Percentiles rank a stretch among this genome's conserved stretches.
phyloP scores from a whole-genome alignment of 208 protist species.

The Leptomonas seymouri region DNA sequence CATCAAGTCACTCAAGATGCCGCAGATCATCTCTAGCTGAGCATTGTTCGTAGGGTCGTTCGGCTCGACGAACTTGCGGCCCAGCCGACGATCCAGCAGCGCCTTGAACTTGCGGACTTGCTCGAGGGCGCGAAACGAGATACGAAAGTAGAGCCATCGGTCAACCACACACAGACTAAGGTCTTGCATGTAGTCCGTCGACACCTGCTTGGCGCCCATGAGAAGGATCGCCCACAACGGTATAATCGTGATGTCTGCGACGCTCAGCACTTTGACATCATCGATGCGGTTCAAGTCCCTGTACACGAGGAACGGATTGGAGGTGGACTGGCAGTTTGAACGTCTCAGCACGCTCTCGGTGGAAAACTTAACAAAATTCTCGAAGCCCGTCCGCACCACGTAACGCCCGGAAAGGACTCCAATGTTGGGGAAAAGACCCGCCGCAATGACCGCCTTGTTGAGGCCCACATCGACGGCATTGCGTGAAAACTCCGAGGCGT shows the following conservation, averaged over 20 bases:
- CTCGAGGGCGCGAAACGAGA: conserved; percentile 50
- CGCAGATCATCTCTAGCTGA: conserved; percentile 57
- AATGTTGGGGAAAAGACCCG: conserved; percentile 69
- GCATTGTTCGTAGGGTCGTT: conserved; percentile 61
- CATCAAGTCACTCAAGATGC: conserved; percentile 66
- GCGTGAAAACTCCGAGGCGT: conserved; percentile 56
- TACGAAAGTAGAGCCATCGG: conserved; percentile 81
- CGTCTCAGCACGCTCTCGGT: conserved; percentile 54
- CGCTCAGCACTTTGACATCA: conserved; percentile 36
- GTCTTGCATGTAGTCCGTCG: conserved; percentile 56
- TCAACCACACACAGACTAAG: conserved; percentile 66
- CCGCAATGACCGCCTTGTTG: conserved; percentile 67
- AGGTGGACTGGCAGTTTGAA: conserved; percentile 18
- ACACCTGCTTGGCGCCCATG: conserved; percentile 50
- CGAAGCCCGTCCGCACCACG: conserved; percentile 57
- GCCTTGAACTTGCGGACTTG: conserved; percentile 64
- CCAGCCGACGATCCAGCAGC: conserved; percentile 55
- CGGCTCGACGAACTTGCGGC: conserved; percentile 61
- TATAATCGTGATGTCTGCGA: conserved; percentile 52
- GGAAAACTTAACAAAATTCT: conserved; percentile 37
- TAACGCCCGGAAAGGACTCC: conserved; percentile 51
- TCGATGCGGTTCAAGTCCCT: conserved; percentile 42
- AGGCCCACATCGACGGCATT: conserved; percentile 67
- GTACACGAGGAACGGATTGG: conserved; percentile 80
- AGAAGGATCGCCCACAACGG: conserved; percentile 80